phyloP scores from a whole-genome alignment of 1,139 yeast species.

The Magnusiomyces suaveolens region DNA sequence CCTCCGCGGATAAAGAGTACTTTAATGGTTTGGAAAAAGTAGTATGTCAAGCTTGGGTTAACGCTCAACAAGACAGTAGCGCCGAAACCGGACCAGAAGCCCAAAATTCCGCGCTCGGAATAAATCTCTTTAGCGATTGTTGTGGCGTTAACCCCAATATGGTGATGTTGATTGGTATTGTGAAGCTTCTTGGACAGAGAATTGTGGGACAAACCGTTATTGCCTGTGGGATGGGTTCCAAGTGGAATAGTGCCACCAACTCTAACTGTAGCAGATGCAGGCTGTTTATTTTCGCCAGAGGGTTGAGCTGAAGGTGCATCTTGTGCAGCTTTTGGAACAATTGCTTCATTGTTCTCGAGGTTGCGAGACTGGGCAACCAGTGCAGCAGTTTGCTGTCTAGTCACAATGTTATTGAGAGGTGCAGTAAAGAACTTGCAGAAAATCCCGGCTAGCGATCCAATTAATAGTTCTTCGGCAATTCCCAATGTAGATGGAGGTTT shows the following conservation, averaged over 20 bases:
- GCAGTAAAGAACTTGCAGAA: constrained; percentile 30
- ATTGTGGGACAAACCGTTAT: background rate
- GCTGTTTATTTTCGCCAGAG: background rate
- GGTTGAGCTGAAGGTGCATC: background rate
- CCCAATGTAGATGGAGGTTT: constrained; percentile 68
- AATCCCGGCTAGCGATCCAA: constrained; percentile 66
- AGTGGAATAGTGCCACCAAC: constrained; percentile 1
- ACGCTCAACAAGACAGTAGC: constrained; percentile 60
- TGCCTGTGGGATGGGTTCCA: background rate
- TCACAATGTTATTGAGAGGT: constrained; percentile 29
- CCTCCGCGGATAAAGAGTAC: constrained; percentile 17
- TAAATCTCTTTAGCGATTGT: constrained; percentile 41
- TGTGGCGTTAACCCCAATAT: constrained; percentile 9
- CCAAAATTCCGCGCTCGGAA: constrained; percentile 50
- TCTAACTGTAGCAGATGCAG: background rate
- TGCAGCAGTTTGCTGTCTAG: constrained; percentile 29
- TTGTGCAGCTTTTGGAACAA: background rate
- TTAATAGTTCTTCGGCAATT: constrained; percentile 76
- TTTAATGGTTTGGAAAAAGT: constrained; percentile 27
- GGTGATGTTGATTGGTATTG: background rate
- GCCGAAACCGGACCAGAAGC: constrained; percentile 70
- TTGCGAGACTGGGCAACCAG: constrained; percentile 9
- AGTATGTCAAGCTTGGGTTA: constrained; percentile 68
- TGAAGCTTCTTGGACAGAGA: background rate
- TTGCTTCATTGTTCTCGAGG: constrained; percentile 4